Conservation (phyloP, 345 rosid genomes). For the Eucalyptus fibrosa region DNA sequence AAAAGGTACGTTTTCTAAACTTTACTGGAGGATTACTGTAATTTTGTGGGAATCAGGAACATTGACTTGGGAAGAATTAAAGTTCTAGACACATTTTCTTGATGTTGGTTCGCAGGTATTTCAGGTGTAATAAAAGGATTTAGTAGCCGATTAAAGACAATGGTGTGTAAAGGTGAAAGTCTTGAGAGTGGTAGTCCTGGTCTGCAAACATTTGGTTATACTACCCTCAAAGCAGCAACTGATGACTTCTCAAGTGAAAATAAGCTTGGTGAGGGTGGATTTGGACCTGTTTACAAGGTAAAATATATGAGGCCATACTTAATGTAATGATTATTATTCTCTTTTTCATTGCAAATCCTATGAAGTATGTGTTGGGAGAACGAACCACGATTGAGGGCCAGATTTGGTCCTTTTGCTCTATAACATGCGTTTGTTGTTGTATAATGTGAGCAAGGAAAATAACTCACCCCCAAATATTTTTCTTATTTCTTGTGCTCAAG, state of each 20-base stretch:
- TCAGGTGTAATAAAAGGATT: not conserved
- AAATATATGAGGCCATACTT: not conserved
- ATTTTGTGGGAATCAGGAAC: not conserved
- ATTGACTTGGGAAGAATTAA: not conserved
- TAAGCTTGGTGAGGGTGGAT: constrained; percentile 28
- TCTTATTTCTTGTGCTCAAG: too few relatives aligned
- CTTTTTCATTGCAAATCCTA: too few relatives aligned
- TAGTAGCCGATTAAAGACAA: not conserved
- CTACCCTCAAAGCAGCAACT: constrained; percentile 13
- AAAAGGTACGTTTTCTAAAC: constrained; percentile 1
- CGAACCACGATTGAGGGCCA: too few relatives aligned
- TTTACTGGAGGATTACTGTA: not conserved
- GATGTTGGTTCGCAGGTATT: not conserved
- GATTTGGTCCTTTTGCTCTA: not conserved
- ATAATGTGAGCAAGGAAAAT: not conserved
- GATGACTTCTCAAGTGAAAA: constrained; percentile 14
- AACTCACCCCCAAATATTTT: too few relatives aligned
- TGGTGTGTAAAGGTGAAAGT: not conserved
- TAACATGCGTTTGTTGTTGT: not conserved
- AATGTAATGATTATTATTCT: not conserved
- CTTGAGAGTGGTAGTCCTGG: not conserved
- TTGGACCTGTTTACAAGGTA: constrained; percentile 32
- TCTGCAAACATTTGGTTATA: constrained; percentile 6
- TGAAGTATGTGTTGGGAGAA: too few relatives aligned
- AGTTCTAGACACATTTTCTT: too few relatives aligned